A percentile compares a stretch with the other conserved stretches of the same genome.
phyloP scores from a whole-genome alignment of 2,329 filamentous ascomycete genomes.

The Trichoderma cornu-damae region DNA sequence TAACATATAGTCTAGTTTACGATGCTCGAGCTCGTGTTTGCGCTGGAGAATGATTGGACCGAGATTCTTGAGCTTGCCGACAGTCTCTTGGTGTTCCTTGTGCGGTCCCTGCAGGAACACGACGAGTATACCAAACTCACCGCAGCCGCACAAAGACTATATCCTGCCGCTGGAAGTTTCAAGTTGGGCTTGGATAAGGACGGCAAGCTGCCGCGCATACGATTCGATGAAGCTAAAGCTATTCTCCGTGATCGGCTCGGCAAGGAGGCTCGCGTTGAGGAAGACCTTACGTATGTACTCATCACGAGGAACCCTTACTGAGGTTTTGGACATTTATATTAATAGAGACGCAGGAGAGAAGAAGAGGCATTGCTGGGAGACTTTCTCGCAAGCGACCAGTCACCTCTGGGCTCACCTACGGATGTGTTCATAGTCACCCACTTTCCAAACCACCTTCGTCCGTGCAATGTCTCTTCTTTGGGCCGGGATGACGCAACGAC shows the following conservation, averaged over 20 bases:
- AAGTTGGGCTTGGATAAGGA: background rate
- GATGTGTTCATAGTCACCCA: background rate
- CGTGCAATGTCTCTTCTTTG: slow-evolving; percentile 3
- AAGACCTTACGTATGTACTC: slow-evolving; percentile 3
- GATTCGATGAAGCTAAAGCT: background rate
- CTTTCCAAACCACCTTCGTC: slow-evolving; percentile 1
- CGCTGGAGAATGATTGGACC: background rate
- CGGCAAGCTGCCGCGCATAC: background rate
- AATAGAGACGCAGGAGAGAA: background rate
- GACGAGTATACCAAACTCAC: background rate
- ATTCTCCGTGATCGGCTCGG: slow-evolving; percentile 1
- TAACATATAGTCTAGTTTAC: background rate
- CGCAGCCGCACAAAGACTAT: background rate
- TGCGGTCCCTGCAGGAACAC: background rate
- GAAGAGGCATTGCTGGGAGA: background rate
- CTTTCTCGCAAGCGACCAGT: background rate
- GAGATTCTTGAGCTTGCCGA: slow-evolving; percentile 4
- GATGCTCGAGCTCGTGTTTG: slow-evolving; percentile 1
- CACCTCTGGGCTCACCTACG: background rate
- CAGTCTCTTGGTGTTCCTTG: background rate
- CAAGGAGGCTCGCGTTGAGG: background rate
- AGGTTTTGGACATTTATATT: background rate
- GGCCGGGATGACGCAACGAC: background rate
- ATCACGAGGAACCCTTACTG: background rate
- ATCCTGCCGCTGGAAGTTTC: slow-evolving; percentile 1